These are phyloP conservation scores for Oidiodendron maius DNA, from an alignment of 495 filamentous ascomycete genomes.

Conservation along the genomic window DNA sequence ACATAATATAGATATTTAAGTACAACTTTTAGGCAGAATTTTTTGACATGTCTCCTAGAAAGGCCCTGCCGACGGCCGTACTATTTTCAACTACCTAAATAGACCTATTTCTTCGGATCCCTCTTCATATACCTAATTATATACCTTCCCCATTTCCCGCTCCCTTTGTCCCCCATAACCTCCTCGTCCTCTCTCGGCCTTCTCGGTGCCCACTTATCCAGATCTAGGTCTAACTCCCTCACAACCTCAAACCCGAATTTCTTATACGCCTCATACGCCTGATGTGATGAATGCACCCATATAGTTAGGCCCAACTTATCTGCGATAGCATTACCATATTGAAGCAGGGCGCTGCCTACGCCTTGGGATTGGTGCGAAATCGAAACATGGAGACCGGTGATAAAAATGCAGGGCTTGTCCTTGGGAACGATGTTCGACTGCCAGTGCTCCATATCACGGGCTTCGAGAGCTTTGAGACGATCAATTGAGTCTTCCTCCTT, in stretches of 20 bases:
- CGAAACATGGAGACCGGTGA: conserved; percentile 21
- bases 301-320: conserved; percentile 29
- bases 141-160: conserved; percentile 22
- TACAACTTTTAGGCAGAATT: background rate
- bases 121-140: conserved; percentile 9
- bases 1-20: background rate
- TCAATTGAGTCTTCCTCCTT: conserved; percentile 11
- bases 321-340: conserved; percentile 36
- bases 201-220: conserved; percentile 26
- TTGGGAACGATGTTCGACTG: conserved; percentile 17
- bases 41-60: background rate
- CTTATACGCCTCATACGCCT: conserved; percentile 22
- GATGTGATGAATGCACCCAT: conserved; percentile 27
- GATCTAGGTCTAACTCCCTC: conserved; percentile 18
- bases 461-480: conserved; percentile 21
- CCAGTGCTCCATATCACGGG: conserved; percentile 21
- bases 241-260: conserved; percentile 22
- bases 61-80: background rate
- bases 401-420: conserved; percentile 20
- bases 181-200: conserved; percentile 10
- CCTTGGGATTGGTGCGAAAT: conserved; percentile 26
- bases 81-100: background rate
- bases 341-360: conserved; percentile 35
- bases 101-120: background rate
- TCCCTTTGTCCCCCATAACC: too few species aligned